Evolutionary conservation across 176 grass and related monocot species (phyloP).

Genomic region (Rhynchospora pubera): DNA sequence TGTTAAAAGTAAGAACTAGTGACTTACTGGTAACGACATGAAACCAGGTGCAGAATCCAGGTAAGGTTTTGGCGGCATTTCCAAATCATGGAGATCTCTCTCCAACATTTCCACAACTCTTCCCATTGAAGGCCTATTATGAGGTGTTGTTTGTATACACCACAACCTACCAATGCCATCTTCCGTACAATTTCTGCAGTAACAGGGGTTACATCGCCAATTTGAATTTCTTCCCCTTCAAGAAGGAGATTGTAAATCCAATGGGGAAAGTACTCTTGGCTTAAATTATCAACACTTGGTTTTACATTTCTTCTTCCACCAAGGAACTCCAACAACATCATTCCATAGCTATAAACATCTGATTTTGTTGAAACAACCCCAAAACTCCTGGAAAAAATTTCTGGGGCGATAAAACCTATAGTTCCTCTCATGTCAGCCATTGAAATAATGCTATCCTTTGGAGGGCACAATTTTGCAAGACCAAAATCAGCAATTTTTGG

Average conservation of each 20-base stretch:
- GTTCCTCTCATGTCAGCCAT: conserved; percentile 44
- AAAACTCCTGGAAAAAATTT: conserved; percentile 34
- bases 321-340: conserved; percentile 55
- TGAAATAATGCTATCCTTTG: conserved; percentile 33
- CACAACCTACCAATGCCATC: conserved; percentile 48
- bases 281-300: conserved; percentile 10
- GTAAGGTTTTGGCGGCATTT: conserved; percentile 23
- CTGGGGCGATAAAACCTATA: conserved; percentile 48
- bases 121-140: conserved; percentile 38
- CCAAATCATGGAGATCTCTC: conserved; percentile 16
- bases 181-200: conserved; percentile 30
- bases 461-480: conserved; percentile 28
- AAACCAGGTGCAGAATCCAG: not conserved
- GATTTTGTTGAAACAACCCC: conserved; percentile 46
- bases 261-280: conserved; percentile 42
- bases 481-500: conserved; percentile 61
- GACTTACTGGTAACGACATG: not conserved
- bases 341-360: conserved; percentile 54
- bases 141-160: conserved; percentile 30
- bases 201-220: conserved; percentile 9
- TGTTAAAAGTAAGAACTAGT: no score
- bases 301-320: conserved; percentile 34
- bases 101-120: conserved; percentile 54
- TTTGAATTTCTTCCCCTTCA: conserved; percentile 12
- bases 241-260: conserved; percentile 54